Base-by-base conservation (phyloP, 2,329 filamentous ascomycete genomes). In the Apiospora saccharicola region DNA sequence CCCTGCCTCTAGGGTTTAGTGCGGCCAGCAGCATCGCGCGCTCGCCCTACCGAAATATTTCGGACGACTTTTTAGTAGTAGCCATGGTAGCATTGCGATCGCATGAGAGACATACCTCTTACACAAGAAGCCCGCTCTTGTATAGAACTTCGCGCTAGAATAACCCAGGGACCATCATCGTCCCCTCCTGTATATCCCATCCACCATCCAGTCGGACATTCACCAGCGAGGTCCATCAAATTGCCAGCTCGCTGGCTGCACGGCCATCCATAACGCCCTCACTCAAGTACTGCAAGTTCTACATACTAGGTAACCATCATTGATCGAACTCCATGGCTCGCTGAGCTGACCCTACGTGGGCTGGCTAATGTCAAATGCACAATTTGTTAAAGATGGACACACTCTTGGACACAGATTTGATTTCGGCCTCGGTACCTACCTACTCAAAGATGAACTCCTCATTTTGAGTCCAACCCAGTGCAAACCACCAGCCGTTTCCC, bases 101-200 rank as follows among this genome's bases (percentile, higher is more conserved):
- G 19, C 57, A 64, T 41, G 34, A 41, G 57, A 64, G 34, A 64
- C 57, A 64, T 61, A 24, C 57, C 34, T 64, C 57, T 41, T 24
- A 64, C 57, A 64, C 57, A 64, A n/a, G 26, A 57, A 64, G 57
- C 34, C 57, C 34, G 57, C 19, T 7, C 34, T 64, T 41, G 37
- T 19, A 34, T 64, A 61, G 53, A 61, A 13, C 30, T 61, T n/a
- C 30, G n/a, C 53, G 53, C 53, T 61, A 64, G 34, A 41, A 41
- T 13, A 64, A 41, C 19, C 34, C 57, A 64, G 57, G 57, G 57
- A 41, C 34, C 57, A 64, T 41, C 57, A 64, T 41, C 57, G 3
- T 64, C 34, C 34, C 53, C 19, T 61, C 34, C 53, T 61, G 30
- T 22, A n/a, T 61, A 34, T 37, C 16, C 53, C 53, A 22, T 37